A percentile compares a stretch with the other conserved stretches of the same genome.
Conservation (phyloP, 2,329 filamentous ascomycete genomes). For the Neofusicoccum cordaticola region DNA sequence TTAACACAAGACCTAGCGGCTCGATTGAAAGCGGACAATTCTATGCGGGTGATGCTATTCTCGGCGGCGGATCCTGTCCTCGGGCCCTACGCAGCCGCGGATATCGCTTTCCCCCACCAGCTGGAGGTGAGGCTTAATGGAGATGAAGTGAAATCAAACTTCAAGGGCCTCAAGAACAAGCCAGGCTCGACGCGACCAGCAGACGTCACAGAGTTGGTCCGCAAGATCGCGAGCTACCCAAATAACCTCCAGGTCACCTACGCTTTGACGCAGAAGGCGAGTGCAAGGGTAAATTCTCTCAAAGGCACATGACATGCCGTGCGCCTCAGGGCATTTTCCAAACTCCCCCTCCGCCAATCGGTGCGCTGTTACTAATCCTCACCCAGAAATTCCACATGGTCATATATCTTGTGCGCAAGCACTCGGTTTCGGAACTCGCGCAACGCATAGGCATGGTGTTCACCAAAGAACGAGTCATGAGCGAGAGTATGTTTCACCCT, state of each 20-base stretch:
- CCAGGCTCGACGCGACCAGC: conserved; percentile 90
- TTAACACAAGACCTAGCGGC: conserved; percentile 55
- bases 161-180: conserved; percentile 92
- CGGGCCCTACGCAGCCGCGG: conserved; percentile 40
- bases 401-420: conserved; percentile 71
- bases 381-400: conserved; percentile 52
- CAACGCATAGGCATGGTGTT: conserved; percentile 70
- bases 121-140: conserved; percentile 89
- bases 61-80: conserved; percentile 62
- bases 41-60: conserved; percentile 75
- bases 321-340: background rate
- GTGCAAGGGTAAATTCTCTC: conserved; percentile 21
- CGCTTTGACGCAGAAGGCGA: conserved; percentile 79
- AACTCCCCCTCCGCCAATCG: no score
- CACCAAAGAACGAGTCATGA: conserved; percentile 74
- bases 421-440: conserved; percentile 70
- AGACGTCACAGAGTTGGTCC: conserved; percentile 78
- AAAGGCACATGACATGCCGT: background rate
- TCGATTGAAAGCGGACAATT: conserved; percentile 59
- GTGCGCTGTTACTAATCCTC: background rate
- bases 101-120: conserved; percentile 87
- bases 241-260: conserved; percentile 87
- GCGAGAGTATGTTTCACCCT: conserved; percentile 65
- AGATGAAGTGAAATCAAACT: conserved; percentile 85
- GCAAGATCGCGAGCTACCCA: conserved; percentile 65